phyloP scores from a whole-genome alignment of 2,329 filamentous ascomycete species.

The Apiospora kogelbergensis region DNA sequence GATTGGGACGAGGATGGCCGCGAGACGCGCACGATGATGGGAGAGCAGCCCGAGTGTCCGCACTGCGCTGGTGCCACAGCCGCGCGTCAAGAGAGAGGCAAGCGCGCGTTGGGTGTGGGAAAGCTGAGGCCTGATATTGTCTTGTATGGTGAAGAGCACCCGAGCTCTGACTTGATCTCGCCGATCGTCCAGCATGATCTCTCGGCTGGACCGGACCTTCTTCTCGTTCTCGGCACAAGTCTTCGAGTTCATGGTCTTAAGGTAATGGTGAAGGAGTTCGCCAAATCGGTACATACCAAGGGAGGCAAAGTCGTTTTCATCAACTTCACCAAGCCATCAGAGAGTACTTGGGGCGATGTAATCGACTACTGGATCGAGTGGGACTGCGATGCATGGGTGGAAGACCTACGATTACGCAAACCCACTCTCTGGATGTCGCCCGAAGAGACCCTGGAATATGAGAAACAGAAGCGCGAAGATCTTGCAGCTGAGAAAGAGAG shows the following conservation, averaged over 20 bases:
- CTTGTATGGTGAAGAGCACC: constrained; percentile 73
- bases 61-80: constrained; percentile 63
- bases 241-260: constrained; percentile 71
- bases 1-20: constrained; percentile 60
- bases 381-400: constrained; percentile 74
- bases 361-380: constrained; percentile 75
- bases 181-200: constrained; percentile 69
- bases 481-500: constrained; percentile 23
- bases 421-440: constrained; percentile 60
- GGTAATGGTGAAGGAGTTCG: constrained; percentile 69
- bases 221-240: constrained; percentile 71
- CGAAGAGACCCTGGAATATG: constrained; percentile 40
- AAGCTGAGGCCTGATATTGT: constrained; percentile 72
- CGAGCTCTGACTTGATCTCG: constrained; percentile 65
- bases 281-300: constrained; percentile 67
- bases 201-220: constrained; percentile 61
- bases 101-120: constrained; percentile 66
- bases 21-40: constrained; percentile 58
- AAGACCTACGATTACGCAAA: constrained; percentile 58
- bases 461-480: constrained; percentile 39
- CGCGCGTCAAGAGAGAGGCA: constrained; percentile 63
- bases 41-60: constrained; percentile 66
- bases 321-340: constrained; percentile 70
- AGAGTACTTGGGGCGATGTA: constrained; percentile 70
- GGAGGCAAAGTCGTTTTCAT: constrained; percentile 72